Conservation (phyloP, 768 basidiomycete species). For the Lentinula edodes region DNA sequence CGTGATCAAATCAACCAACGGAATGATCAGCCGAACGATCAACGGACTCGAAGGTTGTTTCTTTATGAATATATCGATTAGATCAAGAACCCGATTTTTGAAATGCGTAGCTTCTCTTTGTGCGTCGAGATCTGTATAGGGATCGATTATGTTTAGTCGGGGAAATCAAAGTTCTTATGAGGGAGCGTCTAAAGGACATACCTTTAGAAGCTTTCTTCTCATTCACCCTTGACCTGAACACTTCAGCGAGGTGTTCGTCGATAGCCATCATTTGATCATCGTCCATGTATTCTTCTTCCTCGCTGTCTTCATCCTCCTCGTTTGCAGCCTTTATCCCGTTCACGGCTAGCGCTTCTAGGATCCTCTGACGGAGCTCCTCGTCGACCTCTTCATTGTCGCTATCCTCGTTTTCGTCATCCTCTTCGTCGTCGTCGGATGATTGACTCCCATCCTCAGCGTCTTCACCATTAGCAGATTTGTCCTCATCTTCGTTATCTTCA, state of each 20-base stretch:
- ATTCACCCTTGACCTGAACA: conserved; percentile 67
- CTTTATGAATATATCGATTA: conserved; percentile 82
- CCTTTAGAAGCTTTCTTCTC: conserved; percentile 65
- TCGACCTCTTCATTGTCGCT: conserved; percentile 47
- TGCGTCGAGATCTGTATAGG: conserved; percentile 47
- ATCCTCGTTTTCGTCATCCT: conserved; percentile 28
- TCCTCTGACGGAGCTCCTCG: conserved; percentile 62
- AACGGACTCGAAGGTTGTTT: conserved; percentile 72
- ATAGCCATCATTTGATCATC: conserved; percentile 99
- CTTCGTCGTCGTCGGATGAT: conserved; percentile 23
- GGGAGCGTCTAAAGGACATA: conserved; percentile 16
- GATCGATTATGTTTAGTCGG: neutral
- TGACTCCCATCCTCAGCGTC: conserved; percentile 27
- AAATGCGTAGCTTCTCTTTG: conserved; percentile 92
- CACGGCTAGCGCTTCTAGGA: conserved; percentile 54
- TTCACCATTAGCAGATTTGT: conserved; percentile 15
- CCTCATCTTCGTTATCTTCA: conserved; percentile 25
- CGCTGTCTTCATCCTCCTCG: conserved; percentile 40
- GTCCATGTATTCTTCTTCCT: conserved; percentile 70
- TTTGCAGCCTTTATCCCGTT: conserved; percentile 54
- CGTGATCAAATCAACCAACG: conserved; percentile 72
- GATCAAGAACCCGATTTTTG: conserved; percentile 92
- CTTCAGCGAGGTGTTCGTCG: conserved; percentile 85
- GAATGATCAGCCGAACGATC: conserved; percentile 60
- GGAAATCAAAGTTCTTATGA: too few species aligned